Evolutionary conservation across 352 stramenopile genomes (phyloP).

Genomic region (Aphanomyces stellatus): DNA sequence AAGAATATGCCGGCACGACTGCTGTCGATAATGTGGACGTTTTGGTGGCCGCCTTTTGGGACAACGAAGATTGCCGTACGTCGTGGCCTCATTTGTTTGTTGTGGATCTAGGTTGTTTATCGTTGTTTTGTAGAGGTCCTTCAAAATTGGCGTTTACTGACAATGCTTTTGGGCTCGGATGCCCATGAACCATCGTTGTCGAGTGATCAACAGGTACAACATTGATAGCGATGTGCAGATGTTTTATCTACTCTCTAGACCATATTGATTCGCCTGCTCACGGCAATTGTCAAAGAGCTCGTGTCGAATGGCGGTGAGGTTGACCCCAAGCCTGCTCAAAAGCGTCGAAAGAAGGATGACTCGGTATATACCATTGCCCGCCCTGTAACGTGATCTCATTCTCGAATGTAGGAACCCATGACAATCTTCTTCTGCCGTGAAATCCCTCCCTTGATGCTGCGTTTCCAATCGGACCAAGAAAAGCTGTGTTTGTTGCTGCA

Average conservation of each 20-base stretch:
- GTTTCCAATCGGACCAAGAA: slow-evolving; percentile 70
- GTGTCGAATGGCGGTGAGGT: slow-evolving; percentile 27
- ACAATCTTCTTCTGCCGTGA: slow-evolving; percentile 56
- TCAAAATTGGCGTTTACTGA: slow-evolving; percentile 68
- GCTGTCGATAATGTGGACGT: slow-evolving; percentile 46
- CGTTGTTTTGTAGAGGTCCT: slow-evolving; percentile 54
- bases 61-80: slow-evolving; percentile 77
- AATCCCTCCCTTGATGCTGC: slow-evolving; percentile 59
- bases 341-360: slow-evolving; percentile 34
- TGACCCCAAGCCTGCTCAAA: slow-evolving; percentile 26
- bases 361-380: slow-evolving; percentile 37
- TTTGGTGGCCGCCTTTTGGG: slow-evolving; percentile 80
- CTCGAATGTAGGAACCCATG: slow-evolving; percentile 38
- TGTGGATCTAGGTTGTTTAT: slow-evolving; percentile 10
- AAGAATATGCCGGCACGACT: slow-evolving; percentile 76
- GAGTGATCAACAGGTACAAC: slow-evolving; percentile 47
- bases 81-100: slow-evolving; percentile 12
- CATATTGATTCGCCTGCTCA: slow-evolving; percentile 62
- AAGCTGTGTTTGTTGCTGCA: slow-evolving; percentile 69
- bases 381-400: not conserved
- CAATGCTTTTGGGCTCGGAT: slow-evolving; percentile 63
- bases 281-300: slow-evolving; percentile 59
- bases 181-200: slow-evolving; percentile 74
- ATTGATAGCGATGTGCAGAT: not conserved
- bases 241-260: slow-evolving; percentile 20